phyloP scores from a whole-genome alignment of 805 yeast genomes.

The Zygotorulaspora sp. region DNA sequence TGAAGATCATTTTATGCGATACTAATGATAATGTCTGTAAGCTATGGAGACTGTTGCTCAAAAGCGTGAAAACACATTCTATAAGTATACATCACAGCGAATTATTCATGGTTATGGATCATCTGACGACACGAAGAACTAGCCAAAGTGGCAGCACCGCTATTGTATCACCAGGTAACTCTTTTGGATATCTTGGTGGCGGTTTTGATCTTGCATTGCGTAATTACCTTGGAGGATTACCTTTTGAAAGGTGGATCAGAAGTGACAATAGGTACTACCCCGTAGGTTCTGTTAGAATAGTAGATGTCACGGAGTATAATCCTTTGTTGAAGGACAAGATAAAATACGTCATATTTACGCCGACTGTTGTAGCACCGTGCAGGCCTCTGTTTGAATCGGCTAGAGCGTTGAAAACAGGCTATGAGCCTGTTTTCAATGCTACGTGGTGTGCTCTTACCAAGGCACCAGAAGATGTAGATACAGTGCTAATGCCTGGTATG shows the following conservation, averaged over 20 bases:
- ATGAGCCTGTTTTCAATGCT: slow-evolving; percentile 29
- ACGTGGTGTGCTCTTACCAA: slow-evolving; percentile 26
- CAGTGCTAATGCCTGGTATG: slow-evolving; percentile 31
- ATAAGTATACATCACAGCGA: slow-evolving; percentile 15
- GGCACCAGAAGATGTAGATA: slow-evolving; percentile 22
- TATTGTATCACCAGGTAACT: slow-evolving; percentile 50
- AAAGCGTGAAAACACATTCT: slow-evolving; percentile 5
- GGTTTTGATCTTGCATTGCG: slow-evolving; percentile 43
- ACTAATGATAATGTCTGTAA: slow-evolving; percentile 16
- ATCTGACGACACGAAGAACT: not conserved
- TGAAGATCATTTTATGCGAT: slow-evolving; percentile 23
- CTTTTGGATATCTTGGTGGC: slow-evolving; percentile 48
- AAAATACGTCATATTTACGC: slow-evolving; percentile 30
- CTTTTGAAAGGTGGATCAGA: slow-evolving; percentile 31
- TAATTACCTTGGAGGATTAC: slow-evolving; percentile 26
- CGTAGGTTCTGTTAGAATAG: slow-evolving; percentile 25
- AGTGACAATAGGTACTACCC: slow-evolving; percentile 23
- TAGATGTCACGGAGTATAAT: slow-evolving; percentile 13
- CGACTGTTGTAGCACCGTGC: slow-evolving; percentile 32
- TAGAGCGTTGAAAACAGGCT: slow-evolving; percentile 23
- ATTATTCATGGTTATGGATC: slow-evolving; percentile 13
- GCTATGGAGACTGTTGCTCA: slow-evolving; percentile 17
- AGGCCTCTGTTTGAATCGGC: slow-evolving; percentile 14
- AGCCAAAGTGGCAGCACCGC: slow-evolving; percentile 15
- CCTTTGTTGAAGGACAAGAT: slow-evolving; percentile 10